phyloP scores from a whole-genome alignment of 495 filamentous ascomycete species.

The Penicillium pancosmium region DNA sequence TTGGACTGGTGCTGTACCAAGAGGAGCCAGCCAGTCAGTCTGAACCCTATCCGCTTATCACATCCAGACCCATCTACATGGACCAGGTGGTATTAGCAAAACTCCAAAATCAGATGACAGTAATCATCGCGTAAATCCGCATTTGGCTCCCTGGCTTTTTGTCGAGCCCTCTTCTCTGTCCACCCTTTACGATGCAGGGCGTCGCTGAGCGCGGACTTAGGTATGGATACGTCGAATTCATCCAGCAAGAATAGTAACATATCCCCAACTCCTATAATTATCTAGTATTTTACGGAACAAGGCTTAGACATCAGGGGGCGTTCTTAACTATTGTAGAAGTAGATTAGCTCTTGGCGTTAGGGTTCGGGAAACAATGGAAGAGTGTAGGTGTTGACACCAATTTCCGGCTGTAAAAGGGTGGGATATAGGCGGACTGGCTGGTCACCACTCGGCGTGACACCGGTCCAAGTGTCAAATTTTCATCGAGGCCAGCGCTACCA shows the following conservation, averaged over 20 bases:
- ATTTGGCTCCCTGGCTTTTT: slow-evolving; percentile 33
- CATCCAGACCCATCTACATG: neutral
- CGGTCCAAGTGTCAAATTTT: neutral
- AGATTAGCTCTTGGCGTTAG: no score
- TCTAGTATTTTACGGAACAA: no score
- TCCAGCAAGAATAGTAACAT: no score
- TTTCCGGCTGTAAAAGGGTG: neutral
- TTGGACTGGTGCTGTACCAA: no score
- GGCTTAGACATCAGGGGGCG: no score
- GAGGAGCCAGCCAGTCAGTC: no score
- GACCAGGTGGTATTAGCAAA: slow-evolving; percentile 5
- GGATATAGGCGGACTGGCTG: neutral
- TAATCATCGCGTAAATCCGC: slow-evolving; percentile 22
- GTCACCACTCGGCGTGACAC: neutral
- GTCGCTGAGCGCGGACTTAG: slow-evolving; percentile 1
- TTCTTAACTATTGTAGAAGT: no score
- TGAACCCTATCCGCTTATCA: neutral
- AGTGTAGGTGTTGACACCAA: no score
- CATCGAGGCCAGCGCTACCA: neutral
- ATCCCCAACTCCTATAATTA: no score
- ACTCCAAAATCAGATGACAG: slow-evolving; percentile 6
- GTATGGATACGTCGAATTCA: no score
- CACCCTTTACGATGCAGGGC: slow-evolving; percentile 16
- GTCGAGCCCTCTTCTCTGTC: slow-evolving; percentile 35
- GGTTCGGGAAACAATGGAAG: no score